A percentile compares a stretch with the other conserved stretches of the same genome.
phyloP scores from a whole-genome alignment of 2,329 filamentous ascomycete genomes.

The Arthrobotrys entomopaga region DNA sequence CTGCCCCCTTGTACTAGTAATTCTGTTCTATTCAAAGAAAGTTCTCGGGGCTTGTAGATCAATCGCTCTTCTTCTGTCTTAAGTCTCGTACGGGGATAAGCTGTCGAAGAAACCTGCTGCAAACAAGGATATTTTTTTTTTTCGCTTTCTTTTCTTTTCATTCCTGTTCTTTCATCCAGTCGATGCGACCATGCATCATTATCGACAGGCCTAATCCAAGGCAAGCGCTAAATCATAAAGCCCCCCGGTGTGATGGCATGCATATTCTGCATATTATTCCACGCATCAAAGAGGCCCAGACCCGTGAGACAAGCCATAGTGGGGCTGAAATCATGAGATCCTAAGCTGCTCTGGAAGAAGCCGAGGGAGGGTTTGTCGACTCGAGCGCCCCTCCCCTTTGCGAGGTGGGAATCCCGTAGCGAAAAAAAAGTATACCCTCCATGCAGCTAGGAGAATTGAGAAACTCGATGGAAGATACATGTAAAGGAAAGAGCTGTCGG shows the following conservation, averaged over 20 bases:
- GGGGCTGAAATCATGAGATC: constrained; percentile 17
- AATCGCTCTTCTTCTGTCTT: not conserved
- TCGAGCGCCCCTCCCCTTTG: not conserved
- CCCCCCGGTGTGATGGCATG: constrained; percentile 33
- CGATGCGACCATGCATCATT: constrained; percentile 44
- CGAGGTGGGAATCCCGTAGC: constrained; percentile 1
- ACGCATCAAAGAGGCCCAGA: constrained; percentile 8
- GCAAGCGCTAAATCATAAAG: constrained; percentile 23
- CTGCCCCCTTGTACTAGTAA: constrained; percentile 24
- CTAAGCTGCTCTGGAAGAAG: not conserved
- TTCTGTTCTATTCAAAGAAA: constrained; percentile 30
- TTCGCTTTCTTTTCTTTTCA: not conserved
- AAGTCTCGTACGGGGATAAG: not conserved
- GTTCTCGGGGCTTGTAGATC: not conserved
- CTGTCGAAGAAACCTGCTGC: constrained; percentile 5
- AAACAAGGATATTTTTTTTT: constrained; percentile 12
- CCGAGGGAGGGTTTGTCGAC: not conserved
- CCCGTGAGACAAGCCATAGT: constrained; percentile 17
- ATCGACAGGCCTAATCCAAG: constrained; percentile 37
- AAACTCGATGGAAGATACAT: constrained; percentile 3
- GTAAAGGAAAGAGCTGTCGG: too few species aligned
- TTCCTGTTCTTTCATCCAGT: constrained; percentile 8
- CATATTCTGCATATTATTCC: constrained; percentile 15
- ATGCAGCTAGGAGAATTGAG: not conserved
- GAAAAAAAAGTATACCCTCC: not conserved